These are phyloP conservation scores for Triangularia setosa DNA, from an alignment of 2,329 filamentous ascomycete species.

Conservation along the genomic window DNA sequence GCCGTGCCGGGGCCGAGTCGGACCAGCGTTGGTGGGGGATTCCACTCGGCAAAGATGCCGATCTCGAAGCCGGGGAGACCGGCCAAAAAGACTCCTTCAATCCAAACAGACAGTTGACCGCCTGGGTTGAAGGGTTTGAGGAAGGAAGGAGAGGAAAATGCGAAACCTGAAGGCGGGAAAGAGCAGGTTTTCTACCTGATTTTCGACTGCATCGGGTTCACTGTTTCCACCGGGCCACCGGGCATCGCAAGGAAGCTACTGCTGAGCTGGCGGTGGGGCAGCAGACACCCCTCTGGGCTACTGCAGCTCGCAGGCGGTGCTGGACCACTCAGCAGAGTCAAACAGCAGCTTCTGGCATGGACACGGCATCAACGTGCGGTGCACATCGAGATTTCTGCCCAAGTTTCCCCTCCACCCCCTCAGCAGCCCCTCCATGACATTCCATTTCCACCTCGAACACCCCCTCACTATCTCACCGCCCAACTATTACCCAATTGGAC, in stretches of 20 bases:
- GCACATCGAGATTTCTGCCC: background rate
- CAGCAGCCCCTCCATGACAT: background rate
- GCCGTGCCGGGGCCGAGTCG: conserved; percentile 7
- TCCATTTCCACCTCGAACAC: background rate
- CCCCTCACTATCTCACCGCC: background rate
- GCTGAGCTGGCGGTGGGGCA: conserved; percentile 28
- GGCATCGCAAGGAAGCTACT: conserved; percentile 12
- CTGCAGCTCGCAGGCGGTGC: background rate
- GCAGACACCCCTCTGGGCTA: background rate
- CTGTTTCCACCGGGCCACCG: conserved; percentile 1
- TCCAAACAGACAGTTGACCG: background rate
- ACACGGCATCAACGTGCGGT: background rate
- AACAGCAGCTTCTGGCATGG: background rate
- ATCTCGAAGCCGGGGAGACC: background rate
- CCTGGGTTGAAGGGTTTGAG: background rate
- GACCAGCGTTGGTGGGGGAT: background rate
- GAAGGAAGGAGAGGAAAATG: conserved; percentile 3
- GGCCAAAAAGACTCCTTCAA: background rate
- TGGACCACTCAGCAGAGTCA: background rate
- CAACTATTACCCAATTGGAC: background rate
- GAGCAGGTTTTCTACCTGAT: conserved; percentile 15
- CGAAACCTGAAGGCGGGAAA: conserved; percentile 2
- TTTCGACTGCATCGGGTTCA: background rate
- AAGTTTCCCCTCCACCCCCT: background rate
- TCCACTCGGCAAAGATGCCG: conserved; percentile 3